A percentile compares a stretch with the other conserved stretches of the same genome.
phyloP scores from a whole-genome alignment of 257 asterid genomes.

The Solanum habrochaites region DNA sequence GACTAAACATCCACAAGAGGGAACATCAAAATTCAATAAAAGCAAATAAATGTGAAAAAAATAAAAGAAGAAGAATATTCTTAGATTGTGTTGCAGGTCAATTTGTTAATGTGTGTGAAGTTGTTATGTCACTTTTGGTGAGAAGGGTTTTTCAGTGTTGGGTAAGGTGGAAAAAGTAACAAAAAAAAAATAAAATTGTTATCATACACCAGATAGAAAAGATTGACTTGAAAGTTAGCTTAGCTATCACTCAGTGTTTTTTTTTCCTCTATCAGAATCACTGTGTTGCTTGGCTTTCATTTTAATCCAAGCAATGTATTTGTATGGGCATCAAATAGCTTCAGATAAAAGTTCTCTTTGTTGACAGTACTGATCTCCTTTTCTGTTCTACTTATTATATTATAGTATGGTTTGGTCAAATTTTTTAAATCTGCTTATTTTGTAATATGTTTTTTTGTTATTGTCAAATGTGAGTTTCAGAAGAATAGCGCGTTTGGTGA shows the following conservation, averaged over 20 bases:
- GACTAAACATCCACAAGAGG: background rate
- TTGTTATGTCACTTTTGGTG: conserved; percentile 12
- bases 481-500: background rate
- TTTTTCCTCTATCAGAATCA: background rate
- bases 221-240: conserved; percentile 27
- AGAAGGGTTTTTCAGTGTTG: conserved; percentile 18
- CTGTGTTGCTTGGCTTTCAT: conserved; percentile 11
- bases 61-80: conserved; percentile 11
- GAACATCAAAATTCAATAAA: background rate
- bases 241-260: background rate
- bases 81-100: conserved; percentile 16
- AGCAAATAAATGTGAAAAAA: background rate
- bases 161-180: conserved; percentile 13
- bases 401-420: background rate
- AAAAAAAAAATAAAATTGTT: background rate
- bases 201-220: conserved; percentile 1
- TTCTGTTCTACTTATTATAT: background rate
- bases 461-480: background rate
- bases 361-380: background rate
- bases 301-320: conserved; percentile 29
- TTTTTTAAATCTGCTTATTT: background rate
- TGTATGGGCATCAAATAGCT: background rate
- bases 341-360: background rate
- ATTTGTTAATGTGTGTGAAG: conserved; percentile 6
- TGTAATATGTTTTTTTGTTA: background rate